phyloP scores from a whole-genome alignment of 106 monocot genomes.

The Dendrobium chrysotoxum region DNA sequence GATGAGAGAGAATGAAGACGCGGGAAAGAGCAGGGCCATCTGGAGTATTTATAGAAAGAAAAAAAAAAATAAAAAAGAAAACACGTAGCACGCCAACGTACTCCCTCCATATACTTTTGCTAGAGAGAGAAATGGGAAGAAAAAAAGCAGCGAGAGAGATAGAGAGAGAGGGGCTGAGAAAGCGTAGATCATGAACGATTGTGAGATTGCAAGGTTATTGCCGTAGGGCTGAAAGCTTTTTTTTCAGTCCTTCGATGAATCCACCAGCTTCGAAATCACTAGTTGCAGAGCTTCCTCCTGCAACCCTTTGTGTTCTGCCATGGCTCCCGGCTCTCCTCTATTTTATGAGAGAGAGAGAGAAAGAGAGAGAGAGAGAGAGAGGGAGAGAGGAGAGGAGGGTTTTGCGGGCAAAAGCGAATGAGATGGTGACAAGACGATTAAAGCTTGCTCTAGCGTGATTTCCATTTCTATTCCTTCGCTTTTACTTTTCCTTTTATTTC shows the following conservation, averaged over 20 bases:
- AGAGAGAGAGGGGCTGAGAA: too few relatives aligned
- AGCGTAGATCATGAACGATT: too few relatives aligned
- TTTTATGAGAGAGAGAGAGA: not conserved
- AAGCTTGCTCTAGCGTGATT: slow-evolving; percentile 3
- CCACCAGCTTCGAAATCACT: not conserved
- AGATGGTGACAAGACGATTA: slow-evolving; percentile 11
- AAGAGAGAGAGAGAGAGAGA: not conserved
- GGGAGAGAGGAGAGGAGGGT: not conserved
- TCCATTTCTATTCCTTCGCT: slow-evolving; percentile 10
- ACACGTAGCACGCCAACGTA: not conserved
- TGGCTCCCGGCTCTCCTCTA: not conserved
- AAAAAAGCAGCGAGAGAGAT: too few relatives aligned
- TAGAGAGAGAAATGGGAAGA: not conserved
- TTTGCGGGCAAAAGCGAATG: slow-evolving; percentile 1
- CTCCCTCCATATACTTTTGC: not conserved
- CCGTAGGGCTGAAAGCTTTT: too few relatives aligned
- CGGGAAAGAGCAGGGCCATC: not conserved
- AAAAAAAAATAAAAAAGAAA: not conserved
- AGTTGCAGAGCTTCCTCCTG: not conserved
- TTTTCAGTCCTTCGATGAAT: not conserved
- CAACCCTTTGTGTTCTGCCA: not conserved
- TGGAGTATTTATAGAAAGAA: not conserved
- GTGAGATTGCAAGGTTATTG: too few relatives aligned
- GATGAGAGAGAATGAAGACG: not conserved
- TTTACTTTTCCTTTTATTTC: not conserved